phyloP scores from a whole-genome alignment of 371 early-diverging fungal genomes.

The Actinomortierella ambigua region DNA sequence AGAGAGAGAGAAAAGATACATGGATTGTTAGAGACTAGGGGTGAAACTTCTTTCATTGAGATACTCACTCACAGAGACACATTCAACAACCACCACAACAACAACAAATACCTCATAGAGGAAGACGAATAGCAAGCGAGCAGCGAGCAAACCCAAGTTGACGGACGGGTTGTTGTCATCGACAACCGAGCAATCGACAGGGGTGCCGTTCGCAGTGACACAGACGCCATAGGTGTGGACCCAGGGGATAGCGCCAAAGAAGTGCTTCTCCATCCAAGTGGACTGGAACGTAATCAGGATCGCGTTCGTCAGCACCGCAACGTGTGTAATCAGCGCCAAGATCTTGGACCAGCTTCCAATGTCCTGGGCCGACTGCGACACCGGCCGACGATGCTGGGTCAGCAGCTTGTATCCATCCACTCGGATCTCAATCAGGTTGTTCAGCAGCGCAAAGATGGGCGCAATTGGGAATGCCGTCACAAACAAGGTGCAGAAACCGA shows the following conservation, averaged over 20 bases:
- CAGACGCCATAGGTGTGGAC: neutral
- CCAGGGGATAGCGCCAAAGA: constrained; percentile 32
- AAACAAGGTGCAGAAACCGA: constrained; percentile 67
- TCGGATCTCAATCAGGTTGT: constrained; percentile 60
- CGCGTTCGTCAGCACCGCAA: constrained; percentile 60
- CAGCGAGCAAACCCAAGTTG: constrained; percentile 30
- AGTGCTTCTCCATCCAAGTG: constrained; percentile 31
- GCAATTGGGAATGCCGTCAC: constrained; percentile 68
- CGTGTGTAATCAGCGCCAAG: constrained; percentile 43
- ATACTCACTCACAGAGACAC: too few species aligned
- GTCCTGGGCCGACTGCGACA: constrained; percentile 50
- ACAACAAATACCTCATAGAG: constrained; percentile 50
- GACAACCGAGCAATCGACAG: neutral
- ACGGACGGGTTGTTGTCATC: too few species aligned
- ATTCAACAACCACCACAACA: too few species aligned
- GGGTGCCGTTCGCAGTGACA: neutral
- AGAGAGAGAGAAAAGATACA: constrained; percentile 5
- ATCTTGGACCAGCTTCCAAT: constrained; percentile 60
- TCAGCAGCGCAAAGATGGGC: constrained; percentile 61
- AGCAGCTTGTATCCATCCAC: constrained; percentile 53
- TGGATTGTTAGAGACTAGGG: neutral
- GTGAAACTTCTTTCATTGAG: too few species aligned
- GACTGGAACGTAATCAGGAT: constrained; percentile 60
- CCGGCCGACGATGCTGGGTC: constrained; percentile 50
- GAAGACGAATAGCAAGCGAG: constrained; percentile 51